These are phyloP conservation scores for Phycomyces blakesleeanus DNA, from an alignment of 192 early-diverging fungal species.

Conservation along the genomic window DNA sequence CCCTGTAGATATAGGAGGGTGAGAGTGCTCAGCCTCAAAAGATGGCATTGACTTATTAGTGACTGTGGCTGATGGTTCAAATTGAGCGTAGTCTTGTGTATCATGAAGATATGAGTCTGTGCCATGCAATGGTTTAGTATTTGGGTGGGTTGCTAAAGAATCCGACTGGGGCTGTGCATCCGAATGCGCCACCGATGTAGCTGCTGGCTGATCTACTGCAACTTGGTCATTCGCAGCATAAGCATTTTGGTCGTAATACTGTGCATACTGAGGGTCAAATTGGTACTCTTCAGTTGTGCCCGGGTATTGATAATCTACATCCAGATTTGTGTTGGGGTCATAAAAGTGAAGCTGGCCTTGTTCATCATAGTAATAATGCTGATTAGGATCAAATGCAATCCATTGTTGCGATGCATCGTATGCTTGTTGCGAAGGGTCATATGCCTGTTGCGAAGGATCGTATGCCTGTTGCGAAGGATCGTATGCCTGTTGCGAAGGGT, in stretches of 20 bases:
- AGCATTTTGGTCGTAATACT: slow-evolving; percentile 7
- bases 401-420: slow-evolving; percentile 17
- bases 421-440: slow-evolving; percentile 4
- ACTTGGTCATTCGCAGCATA: not conserved
- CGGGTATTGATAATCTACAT: slow-evolving; percentile 19
- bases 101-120: not conserved
- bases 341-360: slow-evolving; percentile 30
- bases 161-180: not conserved
- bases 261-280: slow-evolving; percentile 11
- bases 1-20: too few species aligned
- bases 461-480: not conserved
- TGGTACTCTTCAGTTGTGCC: slow-evolving; percentile 1
- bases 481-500: slow-evolving; percentile 3
- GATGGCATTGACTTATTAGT: too few species aligned
- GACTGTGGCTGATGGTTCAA: not conserved
- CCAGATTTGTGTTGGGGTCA: slow-evolving; percentile 33
- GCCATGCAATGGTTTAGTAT: too few species aligned
- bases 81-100: not conserved
- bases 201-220: not conserved
- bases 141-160: not conserved
- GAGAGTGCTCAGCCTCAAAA: too few species aligned
- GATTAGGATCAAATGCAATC: slow-evolving; percentile 28
- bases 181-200: too few species aligned
- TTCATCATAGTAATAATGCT: slow-evolving; percentile 38
- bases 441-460: not conserved